These are phyloP conservation scores for Hemileia vastatrix DNA, from an alignment of 1,284 basidiomycete genomes.

Conservation along the genomic window DNA sequence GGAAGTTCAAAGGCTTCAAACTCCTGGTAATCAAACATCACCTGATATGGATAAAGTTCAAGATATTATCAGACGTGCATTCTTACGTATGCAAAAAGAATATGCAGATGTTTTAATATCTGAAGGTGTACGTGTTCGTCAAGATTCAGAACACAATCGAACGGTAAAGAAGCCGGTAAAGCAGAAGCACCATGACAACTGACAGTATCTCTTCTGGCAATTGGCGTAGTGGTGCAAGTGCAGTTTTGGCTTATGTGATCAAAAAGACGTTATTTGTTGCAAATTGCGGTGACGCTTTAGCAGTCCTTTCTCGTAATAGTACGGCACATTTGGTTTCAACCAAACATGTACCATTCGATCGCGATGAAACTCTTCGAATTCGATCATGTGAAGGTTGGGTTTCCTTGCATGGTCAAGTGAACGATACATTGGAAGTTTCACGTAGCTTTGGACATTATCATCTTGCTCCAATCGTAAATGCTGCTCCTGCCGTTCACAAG, in stretches of 20 bases:
- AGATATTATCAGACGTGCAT: no score
- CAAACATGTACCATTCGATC: constrained; percentile 83
- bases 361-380: constrained; percentile 75
- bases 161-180: no score
- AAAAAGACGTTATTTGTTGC: constrained; percentile 76
- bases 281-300: constrained; percentile 78
- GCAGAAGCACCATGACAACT: no score
- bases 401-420: constrained; percentile 81
- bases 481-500: constrained; percentile 65
- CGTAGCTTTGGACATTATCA: constrained; percentile 89
- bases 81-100: no score
- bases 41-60: no score
- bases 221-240: constrained; percentile 62
- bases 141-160: no score
- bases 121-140: no score
- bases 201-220: no score
- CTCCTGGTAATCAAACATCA: no score
- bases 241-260: constrained; percentile 73
- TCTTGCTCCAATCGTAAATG: constrained; percentile 79
- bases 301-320: constrained; percentile 73
- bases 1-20: no score
- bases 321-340: constrained; percentile 65
- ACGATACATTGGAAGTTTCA: constrained; percentile 81
- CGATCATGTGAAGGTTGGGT: constrained; percentile 89
- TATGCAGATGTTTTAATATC: no score